These are phyloP conservation scores for Paraphoma chrysanthemicola DNA, from an alignment of 2,329 filamentous ascomycete species.

Conservation along the genomic window DNA sequence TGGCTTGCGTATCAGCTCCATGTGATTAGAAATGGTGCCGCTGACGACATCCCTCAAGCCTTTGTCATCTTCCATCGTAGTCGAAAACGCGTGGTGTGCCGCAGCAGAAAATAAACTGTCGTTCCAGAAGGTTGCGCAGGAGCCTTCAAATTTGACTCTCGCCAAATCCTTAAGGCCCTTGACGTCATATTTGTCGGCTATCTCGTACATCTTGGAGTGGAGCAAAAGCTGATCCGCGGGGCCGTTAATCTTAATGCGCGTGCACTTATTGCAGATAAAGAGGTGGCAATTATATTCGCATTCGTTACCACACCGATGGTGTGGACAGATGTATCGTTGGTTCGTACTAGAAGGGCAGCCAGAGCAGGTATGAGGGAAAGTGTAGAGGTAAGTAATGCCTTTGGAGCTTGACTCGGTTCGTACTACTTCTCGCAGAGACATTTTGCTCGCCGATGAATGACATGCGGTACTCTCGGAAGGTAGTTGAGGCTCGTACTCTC, in stretches of 20 bases:
- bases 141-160: conserved; percentile 9
- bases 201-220: conserved; percentile 9
- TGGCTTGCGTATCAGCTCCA: conserved; percentile 9
- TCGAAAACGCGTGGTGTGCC: conserved; percentile 29
- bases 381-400: neutral
- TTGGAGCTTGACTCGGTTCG: too few species aligned
- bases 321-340: neutral
- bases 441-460: neutral
- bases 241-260: neutral
- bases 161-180: conserved; percentile 7
- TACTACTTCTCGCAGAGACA: neutral
- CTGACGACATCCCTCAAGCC: conserved; percentile 37
- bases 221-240: neutral
- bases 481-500: conserved; percentile 13
- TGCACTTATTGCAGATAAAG: conserved; percentile 1
- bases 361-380: neutral
- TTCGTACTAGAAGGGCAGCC: neutral
- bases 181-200: conserved; percentile 18
- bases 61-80: conserved; percentile 34
- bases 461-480: neutral
- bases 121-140: conserved; percentile 21
- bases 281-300: neutral
- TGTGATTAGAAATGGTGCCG: conserved; percentile 29
- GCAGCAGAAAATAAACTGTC: conserved; percentile 28
- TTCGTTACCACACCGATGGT: neutral